phyloP scores from a whole-genome alignment of 495 filamentous ascomycete species.

The Penicillium dipodomyicola region DNA sequence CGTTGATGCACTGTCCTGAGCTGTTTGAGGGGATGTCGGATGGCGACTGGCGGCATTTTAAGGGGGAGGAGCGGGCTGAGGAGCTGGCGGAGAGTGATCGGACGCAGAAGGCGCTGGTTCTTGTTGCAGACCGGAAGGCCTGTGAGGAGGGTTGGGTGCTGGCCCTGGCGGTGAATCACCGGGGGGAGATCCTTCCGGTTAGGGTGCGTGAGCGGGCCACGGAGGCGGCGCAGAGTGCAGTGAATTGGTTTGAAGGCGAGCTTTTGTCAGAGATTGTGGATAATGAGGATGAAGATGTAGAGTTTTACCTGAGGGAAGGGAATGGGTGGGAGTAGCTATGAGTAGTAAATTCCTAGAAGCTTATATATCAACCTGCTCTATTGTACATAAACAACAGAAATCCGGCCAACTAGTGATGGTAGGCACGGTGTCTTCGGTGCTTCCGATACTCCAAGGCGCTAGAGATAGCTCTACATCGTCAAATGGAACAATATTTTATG shows the following conservation, averaged over 20 bases:
- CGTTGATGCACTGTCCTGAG: slow-evolving; percentile 21
- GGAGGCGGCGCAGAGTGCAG: slow-evolving; percentile 1
- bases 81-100: slow-evolving; percentile 2
- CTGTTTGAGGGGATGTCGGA: slow-evolving; percentile 11
- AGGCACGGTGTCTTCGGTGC: too few relatives aligned
- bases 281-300: slow-evolving; percentile 9
- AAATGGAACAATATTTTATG: too few relatives aligned
- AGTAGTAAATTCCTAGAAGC: neutral
- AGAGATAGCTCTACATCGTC: too few relatives aligned
- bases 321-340: slow-evolving; percentile 15
- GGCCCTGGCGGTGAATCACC: slow-evolving; percentile 16
- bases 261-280: slow-evolving; percentile 12
- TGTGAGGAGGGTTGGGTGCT: slow-evolving; percentile 23
- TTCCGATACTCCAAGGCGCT: too few relatives aligned
- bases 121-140: slow-evolving; percentile 22
- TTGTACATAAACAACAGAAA: too few relatives aligned
- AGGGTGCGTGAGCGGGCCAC: slow-evolving; percentile 11
- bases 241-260: slow-evolving; percentile 14
- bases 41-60: slow-evolving; percentile 3
- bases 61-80: neutral
- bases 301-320: slow-evolving; percentile 12
- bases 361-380: too few relatives aligned
- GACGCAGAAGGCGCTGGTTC: slow-evolving; percentile 10
- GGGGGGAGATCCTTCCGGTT: slow-evolving; percentile 16
- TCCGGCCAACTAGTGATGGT: too few relatives aligned